A percentile compares a stretch with the other conserved stretches of the same genome.
phyloP scores from a whole-genome alignment of 1,139 yeast species.

The Kurtzmaniella quercitrusa region DNA sequence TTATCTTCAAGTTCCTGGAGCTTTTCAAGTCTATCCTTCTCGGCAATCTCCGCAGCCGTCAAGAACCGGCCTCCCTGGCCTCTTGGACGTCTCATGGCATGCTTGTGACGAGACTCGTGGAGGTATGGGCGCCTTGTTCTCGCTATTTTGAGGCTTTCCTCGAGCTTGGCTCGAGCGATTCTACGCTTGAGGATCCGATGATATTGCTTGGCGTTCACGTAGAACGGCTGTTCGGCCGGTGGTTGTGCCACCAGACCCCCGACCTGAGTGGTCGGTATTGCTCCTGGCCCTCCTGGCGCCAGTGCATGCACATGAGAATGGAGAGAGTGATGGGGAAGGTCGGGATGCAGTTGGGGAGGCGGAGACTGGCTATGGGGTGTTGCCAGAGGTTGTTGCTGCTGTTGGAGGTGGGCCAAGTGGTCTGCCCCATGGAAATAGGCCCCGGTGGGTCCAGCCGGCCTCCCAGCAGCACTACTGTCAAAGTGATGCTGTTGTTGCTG shows the following conservation, averaged over 20 bases:
- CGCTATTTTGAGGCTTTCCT: constrained; percentile 81
- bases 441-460: neutral
- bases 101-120: constrained; percentile 97
- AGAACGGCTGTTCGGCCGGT: constrained; percentile 79
- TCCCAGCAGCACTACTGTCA: constrained; percentile 7
- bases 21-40: constrained; percentile 59
- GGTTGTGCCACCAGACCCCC: constrained; percentile 1
- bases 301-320: constrained; percentile 2
- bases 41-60: constrained; percentile 96
- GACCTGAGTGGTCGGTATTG: neutral
- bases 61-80: constrained; percentile 98
- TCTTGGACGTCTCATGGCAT: constrained; percentile 98
- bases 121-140: constrained; percentile 90
- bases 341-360: neutral
- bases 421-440: neutral
- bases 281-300: neutral
- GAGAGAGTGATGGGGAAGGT: neutral
- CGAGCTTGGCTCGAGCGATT: constrained; percentile 88
- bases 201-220: constrained; percentile 96
- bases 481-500: constrained; percentile 9
- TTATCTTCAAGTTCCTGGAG: constrained; percentile 36
- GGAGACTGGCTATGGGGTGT: neutral
- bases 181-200: constrained; percentile 91
- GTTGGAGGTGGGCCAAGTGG: neutral
- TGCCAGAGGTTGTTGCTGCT: neutral